Evolutionary conservation across 202 grass and related monocot genomes (phyloP).

Genomic region (Elaeis oleifera): DNA sequence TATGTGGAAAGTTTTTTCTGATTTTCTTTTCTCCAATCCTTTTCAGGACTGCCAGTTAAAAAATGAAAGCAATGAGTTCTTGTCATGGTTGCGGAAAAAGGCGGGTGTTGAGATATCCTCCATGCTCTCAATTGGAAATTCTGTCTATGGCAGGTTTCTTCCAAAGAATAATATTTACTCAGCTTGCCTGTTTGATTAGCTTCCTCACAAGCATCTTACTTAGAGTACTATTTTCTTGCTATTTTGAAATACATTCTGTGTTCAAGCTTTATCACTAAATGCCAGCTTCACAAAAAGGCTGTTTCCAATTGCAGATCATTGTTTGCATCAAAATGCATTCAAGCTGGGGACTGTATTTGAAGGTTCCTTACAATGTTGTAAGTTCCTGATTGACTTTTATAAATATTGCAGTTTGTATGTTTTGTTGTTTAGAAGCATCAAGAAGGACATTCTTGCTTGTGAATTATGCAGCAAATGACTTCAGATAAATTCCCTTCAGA

Average conservation of each 20-base stretch:
- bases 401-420: background rate
- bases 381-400: conserved; percentile 14
- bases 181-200: background rate
- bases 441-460: conserved; percentile 10
- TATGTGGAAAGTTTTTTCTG: too few species aligned
- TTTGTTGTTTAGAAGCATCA: background rate
- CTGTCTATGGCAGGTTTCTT: conserved; percentile 47
- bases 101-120: conserved; percentile 48
- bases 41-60: conserved; percentile 10
- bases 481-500: conserved; percentile 40
- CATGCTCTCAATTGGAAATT: conserved; percentile 40
- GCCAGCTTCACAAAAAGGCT: background rate
- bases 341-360: conserved; percentile 55
- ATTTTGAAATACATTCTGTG: background rate
- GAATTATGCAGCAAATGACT: conserved; percentile 55
- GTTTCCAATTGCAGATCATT: conserved; percentile 41
- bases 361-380: conserved; percentile 54
- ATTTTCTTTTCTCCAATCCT: too few species aligned
- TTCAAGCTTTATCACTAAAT: background rate
- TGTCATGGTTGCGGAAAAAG: conserved; percentile 54
- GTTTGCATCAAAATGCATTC: conserved; percentile 45
- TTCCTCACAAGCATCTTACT: background rate
- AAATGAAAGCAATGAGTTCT: conserved; percentile 31
- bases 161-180: background rate
- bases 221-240: background rate